phyloP scores from a whole-genome alignment of 371 early-diverging fungal genomes.

The Saksenaea oblongispora region DNA sequence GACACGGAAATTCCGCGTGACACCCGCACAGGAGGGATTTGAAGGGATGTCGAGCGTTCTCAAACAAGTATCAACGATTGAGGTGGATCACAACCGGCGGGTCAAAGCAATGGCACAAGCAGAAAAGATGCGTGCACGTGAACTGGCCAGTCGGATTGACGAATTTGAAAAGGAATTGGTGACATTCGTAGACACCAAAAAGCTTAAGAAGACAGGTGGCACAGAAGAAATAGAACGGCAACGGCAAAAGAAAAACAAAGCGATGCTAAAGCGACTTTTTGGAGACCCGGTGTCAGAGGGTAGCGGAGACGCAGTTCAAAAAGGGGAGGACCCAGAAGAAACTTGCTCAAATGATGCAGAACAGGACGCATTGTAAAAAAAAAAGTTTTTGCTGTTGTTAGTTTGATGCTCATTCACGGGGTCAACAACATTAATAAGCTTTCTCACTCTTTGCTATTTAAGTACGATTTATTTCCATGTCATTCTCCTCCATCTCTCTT shows the following conservation, averaged over 20 bases:
- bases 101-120: conserved; percentile 71
- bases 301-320: not conserved
- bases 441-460: not conserved
- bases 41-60: conserved; percentile 64
- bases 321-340: not conserved
- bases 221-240: conserved; percentile 64
- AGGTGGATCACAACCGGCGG: conserved; percentile 66
- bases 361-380: not conserved
- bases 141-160: conserved; percentile 63
- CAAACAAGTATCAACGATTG: conserved; percentile 67
- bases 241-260: conserved; percentile 58
- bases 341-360: not conserved
- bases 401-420: not conserved
- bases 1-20: conserved; percentile 15
- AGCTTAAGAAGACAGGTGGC: conserved; percentile 73
- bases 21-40: conserved; percentile 18
- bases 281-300: not conserved
- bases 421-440: not conserved
- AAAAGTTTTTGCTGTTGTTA: not conserved
- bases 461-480: not conserved
- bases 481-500: not conserved
- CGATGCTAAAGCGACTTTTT: conserved; percentile 43
- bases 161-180: conserved; percentile 75
- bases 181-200: conserved; percentile 62
- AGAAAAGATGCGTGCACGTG: conserved; percentile 65